Percentiles rank a stretch among this genome's conserved stretches.
Evolutionary conservation across 306 rosid species (phyloP).

Genomic region (Cucurbita moschata): DNA sequence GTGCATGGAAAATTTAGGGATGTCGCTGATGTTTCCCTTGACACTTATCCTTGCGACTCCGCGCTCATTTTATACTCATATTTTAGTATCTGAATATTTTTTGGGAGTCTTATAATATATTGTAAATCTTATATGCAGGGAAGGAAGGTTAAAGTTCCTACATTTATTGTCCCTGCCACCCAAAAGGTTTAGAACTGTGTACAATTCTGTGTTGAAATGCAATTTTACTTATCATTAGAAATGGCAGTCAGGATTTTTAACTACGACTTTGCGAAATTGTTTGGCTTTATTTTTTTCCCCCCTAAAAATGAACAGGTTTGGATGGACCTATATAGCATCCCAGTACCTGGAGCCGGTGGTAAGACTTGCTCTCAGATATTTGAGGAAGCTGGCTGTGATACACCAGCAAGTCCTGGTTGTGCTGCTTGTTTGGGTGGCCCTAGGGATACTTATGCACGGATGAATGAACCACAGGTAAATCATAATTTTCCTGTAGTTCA

Average conservation of each 20-base stretch:
- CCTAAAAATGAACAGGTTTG: constrained; percentile 47
- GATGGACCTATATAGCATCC: constrained; percentile 70
- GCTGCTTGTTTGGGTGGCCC: constrained; percentile 99
- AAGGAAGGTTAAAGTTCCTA: constrained; percentile 84
- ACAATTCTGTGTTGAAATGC: background rate
- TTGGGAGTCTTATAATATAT: background rate
- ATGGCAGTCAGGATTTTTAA: background rate
- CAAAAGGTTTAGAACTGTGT: constrained; percentile 50
- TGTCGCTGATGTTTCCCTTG: background rate
- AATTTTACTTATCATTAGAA: background rate
- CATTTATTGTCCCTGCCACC: constrained; percentile 97
- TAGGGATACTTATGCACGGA: constrained; percentile 74
- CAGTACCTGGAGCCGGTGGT: constrained; percentile 86
- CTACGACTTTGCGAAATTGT: background rate
- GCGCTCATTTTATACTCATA: background rate
- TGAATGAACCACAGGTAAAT: constrained; percentile 77
- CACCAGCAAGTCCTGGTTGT: constrained; percentile 93
- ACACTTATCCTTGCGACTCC: background rate
- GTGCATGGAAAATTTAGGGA: background rate
- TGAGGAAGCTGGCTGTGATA: constrained; percentile 98
- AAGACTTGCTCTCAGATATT: constrained; percentile 97
- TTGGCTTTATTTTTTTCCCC: background rate
- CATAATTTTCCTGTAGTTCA: background rate
- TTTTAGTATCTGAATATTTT: background rate
- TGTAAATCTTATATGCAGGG: constrained; percentile 39